Base-by-base conservation (phyloP, 2,329 filamentous ascomycete genomes). In the Leptosphaerulina australis region DNA sequence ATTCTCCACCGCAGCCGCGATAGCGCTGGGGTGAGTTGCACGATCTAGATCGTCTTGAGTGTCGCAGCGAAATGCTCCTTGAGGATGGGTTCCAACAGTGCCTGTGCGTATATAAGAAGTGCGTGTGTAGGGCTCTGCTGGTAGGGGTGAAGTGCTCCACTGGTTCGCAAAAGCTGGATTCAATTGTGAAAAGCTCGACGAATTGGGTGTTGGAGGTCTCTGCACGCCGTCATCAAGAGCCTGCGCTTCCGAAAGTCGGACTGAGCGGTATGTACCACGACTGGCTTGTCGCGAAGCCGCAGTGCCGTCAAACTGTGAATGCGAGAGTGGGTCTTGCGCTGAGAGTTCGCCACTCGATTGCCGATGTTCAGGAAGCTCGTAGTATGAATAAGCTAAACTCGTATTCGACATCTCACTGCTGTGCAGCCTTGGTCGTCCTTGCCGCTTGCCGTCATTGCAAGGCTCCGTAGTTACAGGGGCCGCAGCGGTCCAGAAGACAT, bases 361-460 rank as follows among this genome's bases (percentile, higher is more conserved):
- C 22, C 62, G 57, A 17, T 61, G 66, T 21, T 51, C 59, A 11
- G 68, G 59, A 35, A 70, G 57, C 41, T 68, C 66, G 37, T 70
- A 71, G 26, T 59, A 67, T 5, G 68, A 70, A 36, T 66, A 71
- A n/a, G 62, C 53, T 20, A 58, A 50, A 44, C 67, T 70, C n/a
- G 53, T 52, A 26, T 36, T 58, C 21, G 68, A 70, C 48, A 59
- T 52, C 33, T 60, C 64, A 43, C 67, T 70, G 30, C 62, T 62
- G 9, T 55, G 52, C 5, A 51, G 47, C 34, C 55, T 54, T 26
- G 44, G 24, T 21, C 45, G 38, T 4, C 12, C 4, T 30, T n/a
- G n/a, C 11, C 12, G 21, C 26, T 17, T 28, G 20, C n/a, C 36
- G 33, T 10, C 11, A 12, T 41, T 12, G n/a, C 15, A 2, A 4